Conservation (phyloP, 305 asterid species). For the Fraxinus latifolia region DNA sequence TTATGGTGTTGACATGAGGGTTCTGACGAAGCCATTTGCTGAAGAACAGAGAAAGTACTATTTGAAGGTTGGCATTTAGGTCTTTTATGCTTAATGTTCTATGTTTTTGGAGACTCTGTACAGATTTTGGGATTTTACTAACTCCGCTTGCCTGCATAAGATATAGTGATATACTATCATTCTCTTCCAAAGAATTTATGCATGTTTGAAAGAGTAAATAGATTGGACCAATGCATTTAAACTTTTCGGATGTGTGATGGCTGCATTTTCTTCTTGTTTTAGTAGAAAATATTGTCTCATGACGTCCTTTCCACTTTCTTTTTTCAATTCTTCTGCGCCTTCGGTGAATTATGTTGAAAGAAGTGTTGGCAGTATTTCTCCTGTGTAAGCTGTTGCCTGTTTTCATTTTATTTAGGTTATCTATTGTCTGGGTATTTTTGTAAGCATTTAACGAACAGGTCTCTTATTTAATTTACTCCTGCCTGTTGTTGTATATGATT, state of each 20-base stretch:
- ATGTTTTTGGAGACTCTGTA: background rate
- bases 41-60: constrained; percentile 81
- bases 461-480: background rate
- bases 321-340: background rate
- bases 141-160: constrained; percentile 5
- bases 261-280: constrained; percentile 1
- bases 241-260: background rate
- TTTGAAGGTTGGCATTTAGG: constrained; percentile 57
- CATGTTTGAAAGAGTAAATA: background rate
- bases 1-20: constrained; percentile 94
- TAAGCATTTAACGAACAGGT: background rate
- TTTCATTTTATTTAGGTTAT: background rate
- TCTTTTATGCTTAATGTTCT: constrained; percentile 12
- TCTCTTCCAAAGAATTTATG: background rate
- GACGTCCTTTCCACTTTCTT: background rate
- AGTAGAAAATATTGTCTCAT: background rate
- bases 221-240: background rate
- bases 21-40: constrained; percentile 60
- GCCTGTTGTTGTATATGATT: background rate
- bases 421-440: background rate
- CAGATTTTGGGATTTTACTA: background rate
- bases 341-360: background rate
- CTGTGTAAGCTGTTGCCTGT: background rate
- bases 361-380: background rate
- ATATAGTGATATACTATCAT: background rate